A percentile compares a stretch with the other conserved stretches of the same genome.
Conservation (phyloP, 805 yeast genomes). For the Saccharomycopsis vini region DNA sequence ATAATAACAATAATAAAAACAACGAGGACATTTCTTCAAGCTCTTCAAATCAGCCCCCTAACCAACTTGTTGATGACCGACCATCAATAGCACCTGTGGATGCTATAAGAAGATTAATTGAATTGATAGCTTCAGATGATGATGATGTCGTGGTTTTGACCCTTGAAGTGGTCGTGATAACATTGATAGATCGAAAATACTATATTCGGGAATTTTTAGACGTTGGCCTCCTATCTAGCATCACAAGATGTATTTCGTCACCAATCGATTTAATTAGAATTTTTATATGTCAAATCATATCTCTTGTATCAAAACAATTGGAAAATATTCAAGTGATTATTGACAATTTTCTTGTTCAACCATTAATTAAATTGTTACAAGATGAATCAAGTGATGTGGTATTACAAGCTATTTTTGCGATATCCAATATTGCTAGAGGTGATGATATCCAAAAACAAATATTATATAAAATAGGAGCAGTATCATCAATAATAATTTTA, state of each 20-base stretch:
- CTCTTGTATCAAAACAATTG: slow-evolving; percentile 15
- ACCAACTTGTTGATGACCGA: not conserved
- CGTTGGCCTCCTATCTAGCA: slow-evolving; percentile 10
- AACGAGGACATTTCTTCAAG: not conserved
- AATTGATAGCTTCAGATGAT: slow-evolving; percentile 12
- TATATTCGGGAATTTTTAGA: slow-evolving; percentile 10
- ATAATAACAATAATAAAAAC: not conserved
- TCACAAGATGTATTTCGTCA: slow-evolving; percentile 11
- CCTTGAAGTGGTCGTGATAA: slow-evolving; percentile 15
- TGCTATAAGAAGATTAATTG: slow-evolving; percentile 12
- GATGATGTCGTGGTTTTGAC: slow-evolving; percentile 11
- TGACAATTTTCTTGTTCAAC: slow-evolving; percentile 13
- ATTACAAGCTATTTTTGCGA: slow-evolving; percentile 18
- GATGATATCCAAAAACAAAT: slow-evolving; percentile 17
- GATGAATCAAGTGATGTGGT: slow-evolving; percentile 19
- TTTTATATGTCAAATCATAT: slow-evolving; percentile 16
- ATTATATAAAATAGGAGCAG: slow-evolving; percentile 17
- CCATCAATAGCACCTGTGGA: slow-evolving; percentile 10
- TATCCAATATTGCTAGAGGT: slow-evolving; percentile 17
- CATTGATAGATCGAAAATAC: slow-evolving; percentile 17
- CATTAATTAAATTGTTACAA: slow-evolving; percentile 16
- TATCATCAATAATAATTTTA: slow-evolving; percentile 9
- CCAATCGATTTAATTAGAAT: slow-evolving; percentile 15
- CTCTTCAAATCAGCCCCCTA: too few species aligned
- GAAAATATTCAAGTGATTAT: slow-evolving; percentile 13